Conservation (phyloP, 139 green algal genomes). For the Trebouxia sp. region DNA sequence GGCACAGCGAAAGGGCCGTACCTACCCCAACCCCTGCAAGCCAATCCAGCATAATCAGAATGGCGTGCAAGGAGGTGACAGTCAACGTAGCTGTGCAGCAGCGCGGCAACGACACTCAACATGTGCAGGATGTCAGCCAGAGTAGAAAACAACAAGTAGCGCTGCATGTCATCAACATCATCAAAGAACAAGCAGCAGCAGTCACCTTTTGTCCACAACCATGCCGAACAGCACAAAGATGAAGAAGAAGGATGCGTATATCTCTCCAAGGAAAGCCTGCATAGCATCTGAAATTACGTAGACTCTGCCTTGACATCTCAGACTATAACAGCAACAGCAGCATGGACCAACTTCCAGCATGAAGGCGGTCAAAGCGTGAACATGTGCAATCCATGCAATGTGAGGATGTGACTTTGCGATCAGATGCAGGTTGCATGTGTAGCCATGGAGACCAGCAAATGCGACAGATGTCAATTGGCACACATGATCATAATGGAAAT, state of each 20-base stretch:
- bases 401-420: too few relatives aligned
- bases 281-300: conserved; percentile 33
- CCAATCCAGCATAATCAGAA: neutral
- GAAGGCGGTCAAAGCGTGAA: too few relatives aligned
- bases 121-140: too few relatives aligned
- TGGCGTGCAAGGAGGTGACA: neutral
- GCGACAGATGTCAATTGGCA: too few relatives aligned
- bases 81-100: neutral
- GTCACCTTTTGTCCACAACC: conserved; percentile 37
- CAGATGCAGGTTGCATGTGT: too few relatives aligned
- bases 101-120: too few relatives aligned
- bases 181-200: neutral
- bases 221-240: conserved; percentile 54
- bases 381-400: too few relatives aligned
- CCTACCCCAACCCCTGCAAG: conserved; percentile 14
- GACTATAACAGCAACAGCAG: neutral
- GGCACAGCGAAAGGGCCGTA: conserved; percentile 30
- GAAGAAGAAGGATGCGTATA: conserved; percentile 40
- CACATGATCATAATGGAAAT: too few relatives aligned
- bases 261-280: conserved; percentile 35
- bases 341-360: too few relatives aligned
- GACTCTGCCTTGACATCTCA: neutral
- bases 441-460: too few relatives aligned
- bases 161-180: neutral
- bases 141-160: neutral